phyloP scores from a whole-genome alignment of 352 stramenopile species.

The Phytopythium mirpurense region DNA sequence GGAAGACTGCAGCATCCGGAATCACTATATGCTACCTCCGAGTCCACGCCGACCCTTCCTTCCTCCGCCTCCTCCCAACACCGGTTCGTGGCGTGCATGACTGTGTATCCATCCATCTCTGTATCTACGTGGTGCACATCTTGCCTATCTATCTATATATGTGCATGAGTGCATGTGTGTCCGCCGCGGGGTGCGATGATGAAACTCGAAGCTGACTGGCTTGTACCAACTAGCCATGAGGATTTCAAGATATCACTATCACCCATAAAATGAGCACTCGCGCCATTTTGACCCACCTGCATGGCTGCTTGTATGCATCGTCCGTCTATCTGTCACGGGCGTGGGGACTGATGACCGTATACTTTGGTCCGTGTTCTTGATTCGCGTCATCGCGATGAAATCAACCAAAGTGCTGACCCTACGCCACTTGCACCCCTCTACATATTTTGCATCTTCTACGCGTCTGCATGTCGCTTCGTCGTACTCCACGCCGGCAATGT shows the following conservation, averaged over 20 bases:
- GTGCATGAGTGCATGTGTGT: constrained; percentile 1
- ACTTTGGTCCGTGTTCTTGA: constrained; percentile 92
- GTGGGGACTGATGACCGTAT: constrained; percentile 78
- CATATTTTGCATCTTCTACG: constrained; percentile 14
- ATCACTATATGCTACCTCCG: constrained; percentile 86
- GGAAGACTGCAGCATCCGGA: constrained; percentile 87
- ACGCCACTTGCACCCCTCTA: constrained; percentile 7
- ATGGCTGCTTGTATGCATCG: constrained; percentile 17
- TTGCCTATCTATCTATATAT: constrained; percentile 12
- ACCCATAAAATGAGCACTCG: constrained; percentile 90
- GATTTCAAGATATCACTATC: constrained; percentile 91
- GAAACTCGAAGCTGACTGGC: constrained; percentile 78
- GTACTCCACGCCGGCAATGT: constrained; percentile 89
- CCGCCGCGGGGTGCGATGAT: constrained; percentile 66
- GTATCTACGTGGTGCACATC: constrained; percentile 7
- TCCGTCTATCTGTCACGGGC: not conserved
- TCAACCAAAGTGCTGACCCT: constrained; percentile 85
- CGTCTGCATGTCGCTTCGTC: constrained; percentile 51
- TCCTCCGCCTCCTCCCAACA: not conserved
- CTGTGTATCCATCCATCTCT: constrained; percentile 12
- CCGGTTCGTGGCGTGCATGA: constrained; percentile 11
- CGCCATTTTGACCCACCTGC: constrained; percentile 9
- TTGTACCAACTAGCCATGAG: constrained; percentile 91
- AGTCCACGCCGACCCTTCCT: constrained; percentile 35
- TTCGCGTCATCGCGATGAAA: constrained; percentile 90